A percentile compares a stretch with the other conserved stretches of the same genome.
Evolutionary conservation across 768 basidiomycete genomes (phyloP).

Genomic region (Podaxis sp.): DNA sequence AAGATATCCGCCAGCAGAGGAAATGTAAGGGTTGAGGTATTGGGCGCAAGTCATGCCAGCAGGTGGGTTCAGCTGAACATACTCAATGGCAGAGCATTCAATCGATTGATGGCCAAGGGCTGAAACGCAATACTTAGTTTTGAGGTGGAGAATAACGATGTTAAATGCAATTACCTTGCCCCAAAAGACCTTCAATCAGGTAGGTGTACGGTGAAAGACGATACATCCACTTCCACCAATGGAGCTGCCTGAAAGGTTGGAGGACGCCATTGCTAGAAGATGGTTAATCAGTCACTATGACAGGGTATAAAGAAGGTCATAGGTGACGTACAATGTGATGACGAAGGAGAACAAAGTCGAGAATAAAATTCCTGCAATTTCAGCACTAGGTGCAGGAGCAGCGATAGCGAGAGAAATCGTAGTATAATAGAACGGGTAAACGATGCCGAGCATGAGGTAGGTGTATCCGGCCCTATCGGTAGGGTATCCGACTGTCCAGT

Average conservation of each 20-base stretch:
- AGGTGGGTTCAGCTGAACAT: constrained; percentile 51
- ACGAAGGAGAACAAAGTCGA: constrained; percentile 61
- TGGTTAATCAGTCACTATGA: background rate
- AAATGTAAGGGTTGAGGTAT: constrained; percentile 52
- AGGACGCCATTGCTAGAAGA: constrained; percentile 55
- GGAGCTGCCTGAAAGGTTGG: constrained; percentile 59
- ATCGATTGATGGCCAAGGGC: constrained; percentile 42
- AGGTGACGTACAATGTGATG: constrained; percentile 48
- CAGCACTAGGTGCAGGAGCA: constrained; percentile 55
- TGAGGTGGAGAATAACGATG: constrained; percentile 31
- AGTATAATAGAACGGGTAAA: constrained; percentile 61
- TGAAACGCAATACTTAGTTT: constrained; percentile 16
- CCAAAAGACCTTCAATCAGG: constrained; percentile 47
- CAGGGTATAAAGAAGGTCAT: background rate
- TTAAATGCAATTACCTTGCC: constrained; percentile 42
- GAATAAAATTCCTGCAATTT: constrained; percentile 58
- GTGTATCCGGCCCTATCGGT: constrained; percentile 56
- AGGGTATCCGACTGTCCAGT: constrained; percentile 65
- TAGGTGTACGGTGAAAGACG: constrained; percentile 49
- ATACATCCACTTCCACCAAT: constrained; percentile 60
- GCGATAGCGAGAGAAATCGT: constrained; percentile 60
- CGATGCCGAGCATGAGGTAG: constrained; percentile 49
- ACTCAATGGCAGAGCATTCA: constrained; percentile 51
- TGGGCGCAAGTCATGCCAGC: constrained; percentile 48
- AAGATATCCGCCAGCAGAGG: constrained; percentile 52